phyloP scores from a whole-genome alignment of 1,284 basidiomycete species.

The Chondrostereum purpureum region DNA sequence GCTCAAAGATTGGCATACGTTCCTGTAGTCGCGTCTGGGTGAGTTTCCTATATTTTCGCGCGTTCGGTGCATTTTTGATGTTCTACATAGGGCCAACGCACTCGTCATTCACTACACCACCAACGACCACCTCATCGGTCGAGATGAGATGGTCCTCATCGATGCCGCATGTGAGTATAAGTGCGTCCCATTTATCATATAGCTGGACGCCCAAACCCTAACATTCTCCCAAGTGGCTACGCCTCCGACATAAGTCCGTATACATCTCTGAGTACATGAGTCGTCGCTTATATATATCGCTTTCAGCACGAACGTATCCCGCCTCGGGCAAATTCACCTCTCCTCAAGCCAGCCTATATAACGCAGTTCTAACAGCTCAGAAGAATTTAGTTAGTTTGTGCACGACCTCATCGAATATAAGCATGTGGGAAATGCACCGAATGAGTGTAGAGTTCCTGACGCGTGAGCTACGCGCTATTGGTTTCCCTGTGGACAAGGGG shows the following conservation, averaged over 20 bases:
- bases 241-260: constrained; percentile 90
- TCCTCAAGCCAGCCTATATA: constrained; percentile 85
- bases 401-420: constrained; percentile 46
- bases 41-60: constrained; percentile 18
- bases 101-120: constrained; percentile 90
- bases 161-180: constrained; percentile 90
- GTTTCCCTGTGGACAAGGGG: constrained; percentile 61
- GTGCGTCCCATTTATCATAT: constrained; percentile 33
- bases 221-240: constrained; percentile 59
- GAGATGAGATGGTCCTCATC: constrained; percentile 77
- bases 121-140: constrained; percentile 72
- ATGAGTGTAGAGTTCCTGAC: constrained; percentile 67
- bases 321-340: constrained; percentile 73
- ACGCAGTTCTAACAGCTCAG: constrained; percentile 73
- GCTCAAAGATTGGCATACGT: constrained; percentile 87
- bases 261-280: no score
- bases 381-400: constrained; percentile 64
- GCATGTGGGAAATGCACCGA: constrained; percentile 76
- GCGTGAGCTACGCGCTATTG: constrained; percentile 75
- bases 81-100: constrained; percentile 60
- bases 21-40: constrained; percentile 92
- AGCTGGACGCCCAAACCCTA: background rate
- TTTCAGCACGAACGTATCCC: constrained; percentile 89
- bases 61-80: background rate
- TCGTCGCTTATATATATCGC: no score